Evolutionary conservation across 2,329 filamentous ascomycete species (phyloP).

Genomic region (Lecanoromycetidae sp.): DNA sequence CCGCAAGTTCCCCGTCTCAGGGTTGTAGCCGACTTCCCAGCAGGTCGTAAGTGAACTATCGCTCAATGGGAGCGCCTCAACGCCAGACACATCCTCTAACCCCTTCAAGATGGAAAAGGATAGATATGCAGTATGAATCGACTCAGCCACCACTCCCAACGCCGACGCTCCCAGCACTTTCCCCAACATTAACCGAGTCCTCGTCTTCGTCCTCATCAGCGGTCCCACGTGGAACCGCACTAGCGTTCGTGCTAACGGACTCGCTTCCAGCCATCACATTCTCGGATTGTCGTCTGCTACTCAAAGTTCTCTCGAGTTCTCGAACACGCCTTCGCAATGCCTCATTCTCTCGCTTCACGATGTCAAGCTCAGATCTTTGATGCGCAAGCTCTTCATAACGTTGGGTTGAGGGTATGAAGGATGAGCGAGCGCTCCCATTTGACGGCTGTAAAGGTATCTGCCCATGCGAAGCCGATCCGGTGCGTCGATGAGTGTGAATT

Average conservation of each 20-base stretch:
- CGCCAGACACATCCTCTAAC: not conserved
- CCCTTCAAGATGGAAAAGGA: not conserved
- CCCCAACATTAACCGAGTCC: constrained; percentile 14
- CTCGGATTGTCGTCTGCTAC: constrained; percentile 22
- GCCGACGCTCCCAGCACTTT: constrained; percentile 16
- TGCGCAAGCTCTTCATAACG: constrained; percentile 33
- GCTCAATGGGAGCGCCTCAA: no score
- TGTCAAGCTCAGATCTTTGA: constrained; percentile 33
- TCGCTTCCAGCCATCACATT: not conserved
- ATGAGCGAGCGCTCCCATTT: constrained; percentile 19
- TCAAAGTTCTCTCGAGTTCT: constrained; percentile 32
- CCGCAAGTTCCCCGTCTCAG: no score
- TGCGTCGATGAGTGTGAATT: constrained; percentile 22
- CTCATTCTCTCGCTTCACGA: constrained; percentile 36
- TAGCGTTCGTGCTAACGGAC: constrained; percentile 14
- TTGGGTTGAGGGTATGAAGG: constrained; percentile 23
- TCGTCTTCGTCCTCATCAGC: constrained; percentile 10
- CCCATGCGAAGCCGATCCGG: constrained; percentile 24
- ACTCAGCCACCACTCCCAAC: constrained; percentile 12
- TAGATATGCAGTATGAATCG: not conserved
- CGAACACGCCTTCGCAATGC: constrained; percentile 32
- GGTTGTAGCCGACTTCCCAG: no score
- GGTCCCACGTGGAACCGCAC: not conserved
- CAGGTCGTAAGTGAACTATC: no score
- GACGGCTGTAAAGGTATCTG: constrained; percentile 10